A percentile compares a stretch with the other conserved stretches of the same genome.
Evolutionary conservation across 306 rosid genomes (phyloP).

Genomic region (Psophocarpus tetragonolobus): DNA sequence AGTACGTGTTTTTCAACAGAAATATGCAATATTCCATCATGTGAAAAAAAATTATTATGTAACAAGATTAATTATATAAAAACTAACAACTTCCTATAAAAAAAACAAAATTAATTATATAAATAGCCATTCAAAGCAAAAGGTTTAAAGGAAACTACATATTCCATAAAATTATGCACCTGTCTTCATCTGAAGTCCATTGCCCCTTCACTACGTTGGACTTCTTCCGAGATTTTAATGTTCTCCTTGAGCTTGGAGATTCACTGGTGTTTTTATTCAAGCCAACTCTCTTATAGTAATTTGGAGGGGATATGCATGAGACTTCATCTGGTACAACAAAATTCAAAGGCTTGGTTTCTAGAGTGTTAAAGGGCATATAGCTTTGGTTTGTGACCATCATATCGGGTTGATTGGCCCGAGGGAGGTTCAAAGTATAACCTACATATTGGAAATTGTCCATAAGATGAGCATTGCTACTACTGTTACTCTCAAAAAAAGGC

Average conservation of each 20-base stretch:
- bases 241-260: conserved; percentile 43
- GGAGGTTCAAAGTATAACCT: conserved; percentile 46
- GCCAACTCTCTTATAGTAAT: conserved; percentile 44
- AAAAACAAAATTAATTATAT: too few relatives aligned
- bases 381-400: conserved; percentile 42
- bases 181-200: conserved; percentile 89
- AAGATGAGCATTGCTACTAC: conserved; percentile 40
- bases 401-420: conserved; percentile 46
- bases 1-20: not conserved
- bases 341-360: conserved; percentile 51
- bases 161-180: conserved; percentile 40
- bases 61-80: too few relatives aligned
- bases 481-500: conserved; percentile 48
- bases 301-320: conserved; percentile 58
- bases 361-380: conserved; percentile 32
- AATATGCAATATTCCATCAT: not conserved
- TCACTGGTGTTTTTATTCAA: conserved; percentile 40
- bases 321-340: conserved; percentile 66
- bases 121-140: not conserved
- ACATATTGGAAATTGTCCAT: conserved; percentile 60
- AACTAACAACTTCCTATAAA: too few relatives aligned
- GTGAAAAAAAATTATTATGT: not conserved
- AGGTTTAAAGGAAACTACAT: not conserved
- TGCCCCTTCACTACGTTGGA: conserved; percentile 77
- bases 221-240: conserved; percentile 57